phyloP scores from a whole-genome alignment of 306 rosid genomes.

The Lathyrus tuberosus region DNA sequence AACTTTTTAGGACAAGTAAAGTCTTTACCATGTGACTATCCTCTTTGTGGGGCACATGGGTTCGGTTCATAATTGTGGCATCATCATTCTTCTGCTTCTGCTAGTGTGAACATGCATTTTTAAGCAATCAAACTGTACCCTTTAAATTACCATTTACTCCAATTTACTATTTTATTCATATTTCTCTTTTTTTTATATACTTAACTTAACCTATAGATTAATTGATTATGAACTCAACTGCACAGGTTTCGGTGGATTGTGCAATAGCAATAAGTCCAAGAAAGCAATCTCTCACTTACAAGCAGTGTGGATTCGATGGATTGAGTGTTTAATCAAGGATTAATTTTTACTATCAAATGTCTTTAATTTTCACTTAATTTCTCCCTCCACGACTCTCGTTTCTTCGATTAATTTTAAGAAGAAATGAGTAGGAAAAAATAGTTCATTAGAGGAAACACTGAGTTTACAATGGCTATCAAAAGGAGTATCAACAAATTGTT shows the following conservation, averaged over 20 bases:
- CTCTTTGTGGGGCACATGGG: conserved; percentile 49
- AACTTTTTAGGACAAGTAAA: conserved; percentile 39
- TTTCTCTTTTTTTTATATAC: neutral
- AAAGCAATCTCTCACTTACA: conserved; percentile 82
- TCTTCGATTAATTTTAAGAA: conserved; percentile 41
- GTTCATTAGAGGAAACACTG: conserved; percentile 15
- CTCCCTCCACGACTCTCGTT: conserved; percentile 36
- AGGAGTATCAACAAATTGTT: conserved; percentile 34
- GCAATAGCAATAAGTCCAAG: conserved; percentile 93
- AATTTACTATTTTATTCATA: neutral
- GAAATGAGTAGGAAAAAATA: conserved; percentile 17
- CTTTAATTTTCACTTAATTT: conserved; percentile 23
- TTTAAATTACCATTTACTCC: conserved; percentile 1
- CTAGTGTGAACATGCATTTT: conserved; percentile 28
- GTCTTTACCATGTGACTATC: conserved; percentile 48
- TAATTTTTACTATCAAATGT: conserved; percentile 19
- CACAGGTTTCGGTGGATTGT: conserved; percentile 96
- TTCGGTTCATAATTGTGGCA: neutral
- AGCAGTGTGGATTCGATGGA: conserved; percentile 97
- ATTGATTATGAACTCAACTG: conserved; percentile 32
- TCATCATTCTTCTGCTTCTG: conserved; percentile 21
- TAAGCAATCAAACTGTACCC: conserved; percentile 30
- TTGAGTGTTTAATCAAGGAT: conserved; percentile 59
- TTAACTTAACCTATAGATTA: conserved; percentile 15
- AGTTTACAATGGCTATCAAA: conserved; percentile 33